Evolutionary conservation across 768 basidiomycete genomes (phyloP).

Genomic region (Suillus sp.): DNA sequence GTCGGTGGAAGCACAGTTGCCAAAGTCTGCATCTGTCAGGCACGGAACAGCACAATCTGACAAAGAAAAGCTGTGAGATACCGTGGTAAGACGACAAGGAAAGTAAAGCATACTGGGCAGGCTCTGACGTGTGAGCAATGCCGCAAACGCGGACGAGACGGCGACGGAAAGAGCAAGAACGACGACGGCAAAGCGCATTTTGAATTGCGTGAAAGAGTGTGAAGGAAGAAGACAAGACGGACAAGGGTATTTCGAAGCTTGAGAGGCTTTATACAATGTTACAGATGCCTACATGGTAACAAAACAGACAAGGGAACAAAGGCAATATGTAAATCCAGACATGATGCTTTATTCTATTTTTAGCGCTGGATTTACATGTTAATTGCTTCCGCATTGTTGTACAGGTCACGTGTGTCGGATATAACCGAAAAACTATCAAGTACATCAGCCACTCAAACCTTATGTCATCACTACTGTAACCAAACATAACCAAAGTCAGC

Average conservation of each 20-base stretch:
- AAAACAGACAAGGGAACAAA: constrained; percentile 13
- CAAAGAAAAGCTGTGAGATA: background rate
- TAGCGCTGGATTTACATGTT: background rate
- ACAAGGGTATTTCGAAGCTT: background rate
- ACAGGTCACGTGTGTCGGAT: constrained; percentile 26
- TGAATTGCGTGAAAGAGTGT: constrained; percentile 6
- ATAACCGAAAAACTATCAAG: constrained; percentile 40
- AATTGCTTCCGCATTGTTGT: background rate
- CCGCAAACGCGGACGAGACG: constrained; percentile 22
- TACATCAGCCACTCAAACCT: constrained; percentile 58
- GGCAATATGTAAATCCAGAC: background rate
- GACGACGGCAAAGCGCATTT: constrained; percentile 23
- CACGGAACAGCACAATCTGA: constrained; percentile 58
- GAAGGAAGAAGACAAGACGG: constrained; percentile 1
- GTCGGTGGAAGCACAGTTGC: constrained; percentile 50
- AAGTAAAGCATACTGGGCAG: constrained; percentile 25
- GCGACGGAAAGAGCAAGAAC: constrained; percentile 18
- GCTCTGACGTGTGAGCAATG: constrained; percentile 23
- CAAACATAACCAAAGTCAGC: constrained; percentile 42
- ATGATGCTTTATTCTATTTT: background rate
- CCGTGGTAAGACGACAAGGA: constrained; percentile 8
- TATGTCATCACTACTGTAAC: constrained; percentile 44
- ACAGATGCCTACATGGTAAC: background rate
- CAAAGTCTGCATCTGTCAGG: constrained; percentile 44
- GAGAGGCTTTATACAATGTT: background rate